Evolutionary conservation across 441 rosid genomes (phyloP), one percentile per base, ranked within the genome.

Genomic region (Kokia cookei): DNA sequence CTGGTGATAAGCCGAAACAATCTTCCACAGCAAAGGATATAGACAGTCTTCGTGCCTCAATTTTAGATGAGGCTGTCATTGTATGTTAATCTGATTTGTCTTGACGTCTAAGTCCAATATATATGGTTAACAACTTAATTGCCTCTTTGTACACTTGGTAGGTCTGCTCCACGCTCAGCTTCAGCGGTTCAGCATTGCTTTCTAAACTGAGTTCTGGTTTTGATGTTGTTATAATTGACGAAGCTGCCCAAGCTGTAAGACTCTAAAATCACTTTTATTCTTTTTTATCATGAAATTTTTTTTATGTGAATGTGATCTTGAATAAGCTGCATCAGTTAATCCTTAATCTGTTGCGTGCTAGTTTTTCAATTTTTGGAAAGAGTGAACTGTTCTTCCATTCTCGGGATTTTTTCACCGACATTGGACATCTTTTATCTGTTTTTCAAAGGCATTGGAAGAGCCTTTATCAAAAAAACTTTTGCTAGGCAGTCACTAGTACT

Each of bases 161-260:
- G 98, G 98, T 96, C 59, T 96, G 89, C 74, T 85, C 94, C 75
- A 93, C 98, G 68, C 97, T 96, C 77, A 93, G 98, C 84, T 93
- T 96, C 86, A 96, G 97, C 71, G 97, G 98, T 72, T 92, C 98
- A 0, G 72, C 89, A 68, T 82, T 90, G 75, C 90, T 96, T 68
- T 79, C 90, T 61, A 93, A 88, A 82, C 73, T 82, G 74, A 91
- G 65, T 72, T 91, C 87, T 71, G 86, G 91, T 81, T 96, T 93
- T 69, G 99, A 96, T 89, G 93, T 96, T 53, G 99, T 93, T 77
- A 93, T 96, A 65, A 91, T 96, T 55, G 99, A 96, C 78, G 98
- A 96, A 86, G 98, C 98, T 78, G 99, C 99, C 73, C 98, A 93
- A 86, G 99, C 98, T 81, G 99, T 93, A 84, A 87, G 95, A 78